phyloP scores from a whole-genome alignment of 2,329 filamentous ascomycete species.

The Penicillium sp. region DNA sequence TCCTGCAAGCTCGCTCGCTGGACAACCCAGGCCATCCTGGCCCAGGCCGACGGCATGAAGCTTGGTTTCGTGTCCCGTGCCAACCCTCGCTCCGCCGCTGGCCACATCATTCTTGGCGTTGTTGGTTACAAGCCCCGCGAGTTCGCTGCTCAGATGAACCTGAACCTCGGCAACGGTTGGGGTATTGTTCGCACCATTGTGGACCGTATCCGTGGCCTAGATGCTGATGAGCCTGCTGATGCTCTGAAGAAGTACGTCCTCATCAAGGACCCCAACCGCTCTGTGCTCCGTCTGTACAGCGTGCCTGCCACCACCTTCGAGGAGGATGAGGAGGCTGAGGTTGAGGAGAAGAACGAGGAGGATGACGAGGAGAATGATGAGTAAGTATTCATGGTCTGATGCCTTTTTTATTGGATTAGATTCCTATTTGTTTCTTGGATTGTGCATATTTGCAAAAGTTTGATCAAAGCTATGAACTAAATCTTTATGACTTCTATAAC shows the following conservation, averaged over 20 bases:
- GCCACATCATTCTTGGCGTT: constrained; percentile 93
- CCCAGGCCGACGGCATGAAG: constrained; percentile 98
- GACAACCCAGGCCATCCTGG: constrained; percentile 95
- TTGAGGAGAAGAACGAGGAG: constrained; percentile 54
- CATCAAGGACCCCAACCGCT: constrained; percentile 93
- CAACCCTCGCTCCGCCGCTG: constrained; percentile 88
- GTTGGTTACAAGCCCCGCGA: constrained; percentile 97
- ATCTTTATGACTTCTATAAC: constrained; percentile 6
- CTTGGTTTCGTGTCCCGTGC: constrained; percentile 94
- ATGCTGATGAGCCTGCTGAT: constrained; percentile 43
- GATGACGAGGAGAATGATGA: constrained; percentile 55
- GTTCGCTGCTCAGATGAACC: constrained; percentile 96
- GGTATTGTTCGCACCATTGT: constrained; percentile 97
- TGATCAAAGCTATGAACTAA: constrained; percentile 18
- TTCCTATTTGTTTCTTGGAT: constrained; percentile 11
- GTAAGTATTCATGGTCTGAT: constrained; percentile 25
- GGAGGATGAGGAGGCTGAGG: constrained; percentile 71
- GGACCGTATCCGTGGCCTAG: constrained; percentile 64
- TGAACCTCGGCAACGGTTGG: constrained; percentile 96
- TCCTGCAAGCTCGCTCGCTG: constrained; percentile 96
- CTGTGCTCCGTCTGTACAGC: constrained; percentile 87
- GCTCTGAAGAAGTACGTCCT: constrained; percentile 53
- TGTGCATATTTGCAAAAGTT: constrained; percentile 27
- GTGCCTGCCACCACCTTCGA: constrained; percentile 87
- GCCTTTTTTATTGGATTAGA: constrained; percentile 10